Percentiles rank a stretch among this genome's conserved stretches.
Conservation (phyloP, 176 grass and related monocot genomes). For the Rhynchospora pubera region DNA sequence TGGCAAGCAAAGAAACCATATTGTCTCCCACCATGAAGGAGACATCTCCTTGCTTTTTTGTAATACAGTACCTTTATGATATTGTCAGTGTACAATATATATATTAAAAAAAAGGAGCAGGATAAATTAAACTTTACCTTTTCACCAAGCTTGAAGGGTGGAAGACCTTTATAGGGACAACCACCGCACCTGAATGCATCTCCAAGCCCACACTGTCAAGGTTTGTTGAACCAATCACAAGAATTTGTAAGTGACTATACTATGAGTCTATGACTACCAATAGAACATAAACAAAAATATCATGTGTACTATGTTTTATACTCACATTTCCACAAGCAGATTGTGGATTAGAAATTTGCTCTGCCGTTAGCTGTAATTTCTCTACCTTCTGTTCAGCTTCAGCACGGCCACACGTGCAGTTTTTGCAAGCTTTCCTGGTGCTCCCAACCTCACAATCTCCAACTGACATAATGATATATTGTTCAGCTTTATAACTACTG, state of each 20-base stretch:
- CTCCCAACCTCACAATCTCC: slow-evolving; percentile 86
- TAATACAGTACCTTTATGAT: background rate
- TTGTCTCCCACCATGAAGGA: background rate
- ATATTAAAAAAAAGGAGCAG: background rate
- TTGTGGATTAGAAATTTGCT: slow-evolving; percentile 78
- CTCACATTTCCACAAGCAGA: slow-evolving; percentile 93
- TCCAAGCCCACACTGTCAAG: slow-evolving; percentile 41
- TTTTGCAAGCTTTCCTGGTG: slow-evolving; percentile 88
- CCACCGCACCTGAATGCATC: slow-evolving; percentile 47
- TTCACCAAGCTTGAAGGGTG: slow-evolving; percentile 45
- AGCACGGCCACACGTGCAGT: slow-evolving; percentile 88
- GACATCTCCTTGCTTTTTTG: background rate
- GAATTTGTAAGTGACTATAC: background rate
- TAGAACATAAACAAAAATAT: background rate
- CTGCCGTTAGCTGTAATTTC: slow-evolving; percentile 64
- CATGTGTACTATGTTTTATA: background rate
- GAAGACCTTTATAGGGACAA: slow-evolving; percentile 46
- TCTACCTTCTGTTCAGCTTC: slow-evolving; percentile 74
- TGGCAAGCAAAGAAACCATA: background rate
- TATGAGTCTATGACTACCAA: background rate
- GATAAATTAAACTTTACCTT: slow-evolving; percentile 24
- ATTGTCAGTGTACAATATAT: background rate
- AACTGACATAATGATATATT: slow-evolving; percentile 26
- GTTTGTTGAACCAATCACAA: background rate
- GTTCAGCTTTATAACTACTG: background rate